A percentile compares a stretch with the other conserved stretches of the same genome.
Conservation (phyloP, 345 rosid species). For the Pugionium cornutum region DNA sequence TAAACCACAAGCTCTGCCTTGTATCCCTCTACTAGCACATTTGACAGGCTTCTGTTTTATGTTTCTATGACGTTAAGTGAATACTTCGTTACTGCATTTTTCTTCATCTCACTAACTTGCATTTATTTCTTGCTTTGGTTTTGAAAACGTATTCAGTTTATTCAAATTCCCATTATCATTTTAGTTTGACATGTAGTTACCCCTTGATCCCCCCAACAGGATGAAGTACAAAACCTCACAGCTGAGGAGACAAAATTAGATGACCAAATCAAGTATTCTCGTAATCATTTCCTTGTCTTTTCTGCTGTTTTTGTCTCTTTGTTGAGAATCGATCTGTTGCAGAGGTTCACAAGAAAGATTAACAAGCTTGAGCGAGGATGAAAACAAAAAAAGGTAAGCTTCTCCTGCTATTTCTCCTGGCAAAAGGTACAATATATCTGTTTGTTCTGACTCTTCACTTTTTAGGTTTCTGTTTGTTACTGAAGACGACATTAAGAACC, state of each 20-base stretch:
- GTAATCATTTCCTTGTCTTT: slow-evolving; percentile 1
- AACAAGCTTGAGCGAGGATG: slow-evolving; percentile 88
- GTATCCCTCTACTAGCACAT: background rate
- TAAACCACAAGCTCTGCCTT: slow-evolving; percentile 4
- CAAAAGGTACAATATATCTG: slow-evolving; percentile 4
- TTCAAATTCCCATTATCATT: slow-evolving; percentile 3
- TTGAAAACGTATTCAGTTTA: background rate
- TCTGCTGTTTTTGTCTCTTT: slow-evolving; percentile 25
- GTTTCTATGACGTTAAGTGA: slow-evolving; percentile 13
- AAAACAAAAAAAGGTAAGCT: slow-evolving; percentile 71
- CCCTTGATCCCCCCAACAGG: slow-evolving; percentile 47
- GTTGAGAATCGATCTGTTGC: slow-evolving; percentile 45
- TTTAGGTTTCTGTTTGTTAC: slow-evolving; percentile 94
- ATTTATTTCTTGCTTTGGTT: slow-evolving; percentile 18
- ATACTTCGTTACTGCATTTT: background rate
- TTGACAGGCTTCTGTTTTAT: slow-evolving; percentile 3
- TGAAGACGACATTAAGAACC: slow-evolving; percentile 87
- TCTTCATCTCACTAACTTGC: background rate
- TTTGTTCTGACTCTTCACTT: slow-evolving; percentile 36
- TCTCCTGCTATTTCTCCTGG: slow-evolving; percentile 17
- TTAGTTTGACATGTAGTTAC: slow-evolving; percentile 17
- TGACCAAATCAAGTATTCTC: slow-evolving; percentile 39
- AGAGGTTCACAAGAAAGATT: slow-evolving; percentile 88
- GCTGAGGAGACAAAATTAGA: slow-evolving; percentile 61
- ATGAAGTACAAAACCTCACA: slow-evolving; percentile 73